These are phyloP conservation scores for Boletus sp. DNA, from an alignment of 768 basidiomycete species.

Conservation along the genomic window DNA sequence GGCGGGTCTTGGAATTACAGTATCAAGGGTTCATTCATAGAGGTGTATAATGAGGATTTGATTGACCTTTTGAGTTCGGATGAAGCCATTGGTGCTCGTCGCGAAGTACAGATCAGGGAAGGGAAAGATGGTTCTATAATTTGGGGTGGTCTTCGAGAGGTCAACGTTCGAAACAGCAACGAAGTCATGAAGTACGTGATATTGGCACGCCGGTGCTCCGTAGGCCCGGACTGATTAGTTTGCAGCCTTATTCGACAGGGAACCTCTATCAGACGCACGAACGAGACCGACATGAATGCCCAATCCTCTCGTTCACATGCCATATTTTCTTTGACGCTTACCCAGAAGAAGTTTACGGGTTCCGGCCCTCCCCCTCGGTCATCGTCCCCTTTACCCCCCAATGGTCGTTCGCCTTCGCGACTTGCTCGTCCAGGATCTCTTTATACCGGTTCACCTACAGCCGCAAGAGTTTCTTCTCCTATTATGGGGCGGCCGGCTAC, in stretches of 20 bases:
- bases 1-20: slow-evolving; percentile 71
- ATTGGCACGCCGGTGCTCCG: slow-evolving; percentile 1
- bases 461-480: slow-evolving; percentile 63
- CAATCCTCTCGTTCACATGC: slow-evolving; percentile 98
- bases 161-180: slow-evolving; percentile 73
- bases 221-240: slow-evolving; percentile 22
- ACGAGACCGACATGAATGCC: slow-evolving; percentile 98
- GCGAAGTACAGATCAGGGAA: slow-evolving; percentile 94
- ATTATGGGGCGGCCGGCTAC: slow-evolving; percentile 75
- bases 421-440: slow-evolving; percentile 81
- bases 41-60: slow-evolving; percentile 98
- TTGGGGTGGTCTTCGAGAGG: slow-evolving; percentile 93
- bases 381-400: slow-evolving; percentile 70
- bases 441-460: slow-evolving; percentile 42
- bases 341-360: slow-evolving; percentile 83
- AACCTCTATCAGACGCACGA: slow-evolving; percentile 86
- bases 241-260: slow-evolving; percentile 85
- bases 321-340: slow-evolving; percentile 94
- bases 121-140: slow-evolving; percentile 96
- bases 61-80: slow-evolving; percentile 87
- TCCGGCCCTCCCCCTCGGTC: slow-evolving; percentile 67
- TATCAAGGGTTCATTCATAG: slow-evolving; percentile 90
- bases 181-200: slow-evolving; percentile 90
- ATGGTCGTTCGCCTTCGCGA: slow-evolving; percentile 72
- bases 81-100: slow-evolving; percentile 59